Percentiles rank a stretch among this genome's conserved stretches.
Conservation (phyloP, 2,329 filamentous ascomycete genomes). For the Exophiala alcalophila region DNA sequence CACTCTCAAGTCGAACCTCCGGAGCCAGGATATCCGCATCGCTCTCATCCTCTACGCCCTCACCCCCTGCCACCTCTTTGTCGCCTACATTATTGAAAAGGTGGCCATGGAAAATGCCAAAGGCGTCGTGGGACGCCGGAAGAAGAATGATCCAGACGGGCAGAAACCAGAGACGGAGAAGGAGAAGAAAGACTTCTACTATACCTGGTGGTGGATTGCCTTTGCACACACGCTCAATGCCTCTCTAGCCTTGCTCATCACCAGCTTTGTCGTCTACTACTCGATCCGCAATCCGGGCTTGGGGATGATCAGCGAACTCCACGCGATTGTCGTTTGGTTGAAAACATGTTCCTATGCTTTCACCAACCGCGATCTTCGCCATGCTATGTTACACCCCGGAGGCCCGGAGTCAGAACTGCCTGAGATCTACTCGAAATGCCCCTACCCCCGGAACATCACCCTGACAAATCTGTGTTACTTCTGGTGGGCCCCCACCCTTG, state of each 20-base stretch:
- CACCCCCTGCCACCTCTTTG: constrained; percentile 85
- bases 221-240: constrained; percentile 81
- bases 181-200: constrained; percentile 61
- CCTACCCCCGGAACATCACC: constrained; percentile 89
- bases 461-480: constrained; percentile 87
- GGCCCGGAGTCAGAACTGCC: constrained; percentile 67
- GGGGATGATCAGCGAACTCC: constrained; percentile 83
- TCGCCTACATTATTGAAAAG: constrained; percentile 86
- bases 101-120: constrained; percentile 77
- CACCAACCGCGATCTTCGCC: constrained; percentile 91
- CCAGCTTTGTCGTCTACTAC: constrained; percentile 84
- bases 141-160: constrained; percentile 51
- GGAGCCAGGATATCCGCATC: constrained; percentile 70
- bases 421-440: constrained; percentile 74
- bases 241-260: constrained; percentile 73
- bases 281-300: constrained; percentile 90
- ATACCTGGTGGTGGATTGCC: constrained; percentile 76
- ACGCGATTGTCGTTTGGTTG: constrained; percentile 92
- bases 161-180: constrained; percentile 59
- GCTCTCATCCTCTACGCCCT: constrained; percentile 77
- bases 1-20: constrained; percentile 83
- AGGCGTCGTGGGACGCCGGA: constrained; percentile 57
- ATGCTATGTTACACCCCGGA: constrained; percentile 79
- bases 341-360: constrained; percentile 96
- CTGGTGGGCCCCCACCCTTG: constrained; percentile 94